Base-by-base conservation (phyloP, 2,329 filamentous ascomycete genomes). In the Mycogone perniciosa region DNA sequence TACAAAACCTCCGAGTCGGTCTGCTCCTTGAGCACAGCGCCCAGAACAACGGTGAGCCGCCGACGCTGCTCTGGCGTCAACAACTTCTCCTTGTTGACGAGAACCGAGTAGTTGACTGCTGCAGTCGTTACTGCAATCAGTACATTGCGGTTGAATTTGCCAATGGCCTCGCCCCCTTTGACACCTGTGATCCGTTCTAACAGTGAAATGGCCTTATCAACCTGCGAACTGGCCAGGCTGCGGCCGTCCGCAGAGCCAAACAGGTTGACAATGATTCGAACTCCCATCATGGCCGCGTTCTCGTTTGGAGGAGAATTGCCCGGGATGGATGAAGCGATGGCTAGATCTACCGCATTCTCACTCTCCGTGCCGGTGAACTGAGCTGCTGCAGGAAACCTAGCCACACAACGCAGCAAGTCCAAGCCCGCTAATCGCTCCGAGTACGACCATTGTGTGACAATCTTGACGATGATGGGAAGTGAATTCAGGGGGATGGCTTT, bases 201-300 rank as follows among this genome's bases (percentile, higher is more conserved):
- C 30, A 86, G 78, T 2, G 73, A 68, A 4, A 88, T 72, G 4
- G 86, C 79, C 37, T 77, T 74, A 38, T 84, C 79, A 20, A 70
- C 67, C 11, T 76, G 67, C 1, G 84, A 81, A 40, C 80, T 76
- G 5, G 83, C 81, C 4, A 89, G 70, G 42, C 74, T 71, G 26
- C 88, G 81, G 11, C 93, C 93, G 51, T 85, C 76, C 0, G 81
- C 72, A 0, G 88, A 88, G 54, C 81, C 79, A 63, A 96, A 96
- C 6, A 96, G 73, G 60, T 99, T 99, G 31, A 83, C 85, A 44
- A 97, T 76, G 10, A 85, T 81, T 4, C 93, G 86, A 9, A 89
- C 76, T 0, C 86, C 84, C 75, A 99, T 87, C 85, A 97, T 96
- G 8, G 82, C 80, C 57, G 89, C 89, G 67, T 96, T 96, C 48